Evolutionary conservation across 768 basidiomycete species (phyloP), one percentile per base, ranked within the genome.

Genomic region (Boletus insuetus): DNA sequence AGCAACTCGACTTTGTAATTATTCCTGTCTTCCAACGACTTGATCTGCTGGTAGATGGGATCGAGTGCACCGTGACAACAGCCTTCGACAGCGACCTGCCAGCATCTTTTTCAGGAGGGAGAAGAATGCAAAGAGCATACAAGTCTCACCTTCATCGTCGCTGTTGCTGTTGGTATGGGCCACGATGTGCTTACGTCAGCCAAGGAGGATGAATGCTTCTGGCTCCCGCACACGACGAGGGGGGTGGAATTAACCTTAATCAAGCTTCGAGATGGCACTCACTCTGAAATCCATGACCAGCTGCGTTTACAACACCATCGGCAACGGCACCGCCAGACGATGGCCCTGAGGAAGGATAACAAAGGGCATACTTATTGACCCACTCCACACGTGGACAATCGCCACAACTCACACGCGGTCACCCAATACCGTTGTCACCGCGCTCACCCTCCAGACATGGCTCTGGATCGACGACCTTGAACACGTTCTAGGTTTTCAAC

Each of bases 41-140:
- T 73, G 51, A 98, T 82, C 34, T 86, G 81, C 11, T 73, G 68
- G 74, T 98, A 98, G 50, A 96, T 96, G 11, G 81, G 80, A 69
- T 92, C 89, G n/a, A 97, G 82, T 58, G 87, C 82, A 34, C 97
- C 97, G 69, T 99, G 97, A 62, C 91, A 94, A 76, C 97, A 98
- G 3, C 95, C 95, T 76, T 97, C 85, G 26, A 98, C 78, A 8
- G 94, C 95, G 60, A 98, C 79, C 86, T 94, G 57, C 3, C 42
- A 35, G 2, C 54, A 59, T 8, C 20, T n/a, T 37, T 19, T 50
- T 62, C 38, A 61, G 49, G 17, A 29, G 26, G 39, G 6, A 42
- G 22, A 42, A 49, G 31, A 4, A 19, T 8, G 11, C 38, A 3
- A 34, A 31, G 26, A 32, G 41, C 4, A 19, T 26, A 46, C 17